Conservation (phyloP, 192 early-diverging fungal species). For the Nowakowskiella sp. region DNA sequence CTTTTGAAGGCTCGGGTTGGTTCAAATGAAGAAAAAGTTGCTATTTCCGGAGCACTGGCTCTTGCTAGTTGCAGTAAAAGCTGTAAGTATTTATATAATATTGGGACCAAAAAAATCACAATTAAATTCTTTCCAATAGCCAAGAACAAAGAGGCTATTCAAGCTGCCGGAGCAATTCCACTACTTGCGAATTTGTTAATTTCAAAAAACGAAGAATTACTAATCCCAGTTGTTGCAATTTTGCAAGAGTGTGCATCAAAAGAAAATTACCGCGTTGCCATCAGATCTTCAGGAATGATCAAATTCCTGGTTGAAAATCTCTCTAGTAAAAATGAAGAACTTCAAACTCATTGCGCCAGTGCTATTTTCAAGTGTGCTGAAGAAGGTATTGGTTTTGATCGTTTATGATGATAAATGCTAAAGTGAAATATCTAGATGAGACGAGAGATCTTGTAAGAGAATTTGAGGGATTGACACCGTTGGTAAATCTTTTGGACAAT, state of each 20-base stretch:
- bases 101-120: background rate
- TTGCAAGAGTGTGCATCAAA: constrained; percentile 54
- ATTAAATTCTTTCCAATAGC: constrained; percentile 5
- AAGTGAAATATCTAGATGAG: constrained; percentile 30
- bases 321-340: constrained; percentile 47
- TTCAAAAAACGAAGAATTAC: constrained; percentile 43
- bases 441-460: constrained; percentile 46
- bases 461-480: constrained; percentile 41
- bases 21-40: constrained; percentile 43
- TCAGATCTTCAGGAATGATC: constrained; percentile 52
- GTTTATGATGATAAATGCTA: constrained; percentile 4
- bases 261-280: constrained; percentile 51
- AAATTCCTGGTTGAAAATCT: constrained; percentile 56
- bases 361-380: constrained; percentile 64
- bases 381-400: constrained; percentile 37
- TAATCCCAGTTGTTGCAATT: constrained; percentile 60
- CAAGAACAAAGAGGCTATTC: constrained; percentile 58
- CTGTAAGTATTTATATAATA: constrained; percentile 20
- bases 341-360: constrained; percentile 54
- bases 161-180: constrained; percentile 48
- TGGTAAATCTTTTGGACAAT: constrained; percentile 54
- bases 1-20: constrained; percentile 42
- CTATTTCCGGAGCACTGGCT: constrained; percentile 52
- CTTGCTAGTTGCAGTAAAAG: constrained; percentile 52
- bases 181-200: constrained; percentile 51